phyloP scores from a whole-genome alignment of 208 protist genomes.

The Crithidia thermophila region DNA sequence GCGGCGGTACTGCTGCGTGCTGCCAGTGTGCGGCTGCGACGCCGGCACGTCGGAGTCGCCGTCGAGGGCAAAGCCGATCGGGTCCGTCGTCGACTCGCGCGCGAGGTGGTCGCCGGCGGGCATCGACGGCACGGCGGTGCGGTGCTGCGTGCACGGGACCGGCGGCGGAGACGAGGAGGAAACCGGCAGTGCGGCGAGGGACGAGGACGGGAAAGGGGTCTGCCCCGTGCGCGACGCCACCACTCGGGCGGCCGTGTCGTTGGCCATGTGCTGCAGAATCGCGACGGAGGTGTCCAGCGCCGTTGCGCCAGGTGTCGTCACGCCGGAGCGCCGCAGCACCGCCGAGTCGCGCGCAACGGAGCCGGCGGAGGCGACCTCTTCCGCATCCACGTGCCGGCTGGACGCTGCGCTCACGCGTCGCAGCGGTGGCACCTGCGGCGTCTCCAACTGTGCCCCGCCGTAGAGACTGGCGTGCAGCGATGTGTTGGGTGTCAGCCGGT shows the following conservation, averaged over 20 bases:
- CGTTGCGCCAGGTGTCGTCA: constrained; percentile 8
- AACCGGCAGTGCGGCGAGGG: neutral
- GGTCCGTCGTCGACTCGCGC: neutral
- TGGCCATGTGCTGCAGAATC: constrained; percentile 57
- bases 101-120: neutral
- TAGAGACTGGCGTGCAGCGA: constrained; percentile 5
- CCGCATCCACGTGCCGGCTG: neutral
- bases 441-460: neutral
- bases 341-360: neutral
- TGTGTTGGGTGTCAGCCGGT: neutral
- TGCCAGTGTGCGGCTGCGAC: constrained; percentile 1
- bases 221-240: constrained; percentile 12
- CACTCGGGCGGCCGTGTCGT: constrained; percentile 39
- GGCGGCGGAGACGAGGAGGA: neutral
- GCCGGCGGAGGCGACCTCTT: neutral
- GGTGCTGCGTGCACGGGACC: neutral
- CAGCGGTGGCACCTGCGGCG: neutral
- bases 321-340: neutral
- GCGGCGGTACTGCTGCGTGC: neutral
- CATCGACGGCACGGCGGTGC: neutral
- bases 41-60: neutral
- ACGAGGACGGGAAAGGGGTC: neutral
- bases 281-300: constrained; percentile 45
- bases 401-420: neutral
- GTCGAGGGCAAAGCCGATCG: neutral